These are phyloP conservation scores for Leishmania martiniquensis DNA, from an alignment of 208 protist species.

Conservation along the genomic window DNA sequence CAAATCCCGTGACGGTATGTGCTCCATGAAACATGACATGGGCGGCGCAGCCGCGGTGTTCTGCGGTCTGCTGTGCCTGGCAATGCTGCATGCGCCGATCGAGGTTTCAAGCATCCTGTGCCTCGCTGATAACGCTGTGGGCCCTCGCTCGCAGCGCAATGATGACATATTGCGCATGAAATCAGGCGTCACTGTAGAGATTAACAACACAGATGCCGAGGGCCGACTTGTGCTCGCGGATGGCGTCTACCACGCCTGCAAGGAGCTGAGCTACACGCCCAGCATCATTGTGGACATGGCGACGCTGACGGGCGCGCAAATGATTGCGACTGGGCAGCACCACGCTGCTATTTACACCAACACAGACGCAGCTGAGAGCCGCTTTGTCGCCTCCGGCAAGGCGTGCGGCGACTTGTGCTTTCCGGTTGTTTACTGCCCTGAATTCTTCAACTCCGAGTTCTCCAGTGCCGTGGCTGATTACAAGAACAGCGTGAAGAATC, in stretches of 20 bases:
- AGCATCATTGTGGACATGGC: conserved; percentile 91
- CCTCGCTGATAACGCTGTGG: conserved; percentile 92
- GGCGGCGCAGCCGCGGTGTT: conserved; percentile 89
- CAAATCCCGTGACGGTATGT: conserved; percentile 83
- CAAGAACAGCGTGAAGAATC: conserved; percentile 71
- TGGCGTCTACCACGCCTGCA: conserved; percentile 87
- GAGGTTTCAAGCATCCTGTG: conserved; percentile 71
- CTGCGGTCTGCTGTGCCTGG: conserved; percentile 71
- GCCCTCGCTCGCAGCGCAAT: conserved; percentile 70
- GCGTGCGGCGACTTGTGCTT: conserved; percentile 83
- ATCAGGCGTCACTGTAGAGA: conserved; percentile 88
- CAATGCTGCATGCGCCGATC: conserved; percentile 41
- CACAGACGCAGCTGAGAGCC: conserved; percentile 64
- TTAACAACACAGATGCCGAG: conserved; percentile 95
- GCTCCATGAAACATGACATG: conserved; percentile 93
- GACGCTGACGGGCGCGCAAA: conserved; percentile 92
- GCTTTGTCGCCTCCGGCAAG: conserved; percentile 50
- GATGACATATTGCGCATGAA: conserved; percentile 91
- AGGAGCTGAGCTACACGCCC: conserved; percentile 77
- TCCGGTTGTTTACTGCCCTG: conserved; percentile 89
- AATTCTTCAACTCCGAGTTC: conserved; percentile 84
- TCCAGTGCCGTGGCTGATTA: conserved; percentile 67
- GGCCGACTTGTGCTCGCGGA: conserved; percentile 92
- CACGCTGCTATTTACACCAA: conserved; percentile 88
- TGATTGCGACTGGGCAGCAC: conserved; percentile 74